Conservation (phyloP, 495 filamentous ascomycete species). For the Hypoxylon subgilvum region DNA sequence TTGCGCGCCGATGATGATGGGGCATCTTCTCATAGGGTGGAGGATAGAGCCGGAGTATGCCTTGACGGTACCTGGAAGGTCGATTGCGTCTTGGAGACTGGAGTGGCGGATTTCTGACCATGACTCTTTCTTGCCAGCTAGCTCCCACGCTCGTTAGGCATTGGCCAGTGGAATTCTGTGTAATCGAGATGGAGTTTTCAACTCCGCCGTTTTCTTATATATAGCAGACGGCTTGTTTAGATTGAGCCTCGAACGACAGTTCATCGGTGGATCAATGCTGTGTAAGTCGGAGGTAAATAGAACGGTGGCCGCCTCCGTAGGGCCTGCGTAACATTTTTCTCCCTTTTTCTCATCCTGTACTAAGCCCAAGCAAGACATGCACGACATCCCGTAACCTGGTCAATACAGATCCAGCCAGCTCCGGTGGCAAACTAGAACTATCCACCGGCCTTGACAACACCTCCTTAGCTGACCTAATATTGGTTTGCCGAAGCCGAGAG, state of each 20-base stretch:
- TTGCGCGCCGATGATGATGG: slow-evolving; percentile 41
- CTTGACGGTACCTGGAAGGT: slow-evolving; percentile 32
- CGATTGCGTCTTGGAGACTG: slow-evolving; percentile 32
- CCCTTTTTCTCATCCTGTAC: slow-evolving; percentile 24
- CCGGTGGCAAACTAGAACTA: slow-evolving; percentile 25
- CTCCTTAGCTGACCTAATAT: slow-evolving; percentile 13
- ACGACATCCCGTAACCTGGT: slow-evolving; percentile 34
- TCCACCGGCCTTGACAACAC: slow-evolving; percentile 3
- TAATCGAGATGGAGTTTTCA: slow-evolving; percentile 3
- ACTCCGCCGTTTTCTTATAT: slow-evolving; percentile 1
- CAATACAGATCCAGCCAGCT: slow-evolving; percentile 31
- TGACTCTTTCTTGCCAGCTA: slow-evolving; percentile 18
- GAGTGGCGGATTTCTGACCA: slow-evolving; percentile 31
- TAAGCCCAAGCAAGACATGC: slow-evolving; percentile 28
- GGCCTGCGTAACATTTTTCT: slow-evolving; percentile 27
- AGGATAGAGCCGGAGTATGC: slow-evolving; percentile 33
- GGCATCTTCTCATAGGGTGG: slow-evolving; percentile 39
- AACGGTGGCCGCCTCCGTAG: slow-evolving; percentile 24
- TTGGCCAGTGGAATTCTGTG: slow-evolving; percentile 10
- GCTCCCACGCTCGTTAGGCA: background rate
- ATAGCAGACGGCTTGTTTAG: slow-evolving; percentile 4
- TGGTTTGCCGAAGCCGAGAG: slow-evolving; percentile 3
- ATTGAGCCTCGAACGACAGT: slow-evolving; percentile 21
- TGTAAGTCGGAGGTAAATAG: slow-evolving; percentile 39
- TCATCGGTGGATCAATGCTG: slow-evolving; percentile 29